Base-by-base conservation (phyloP, 805 yeast genomes). In the Ogataea pini region DNA sequence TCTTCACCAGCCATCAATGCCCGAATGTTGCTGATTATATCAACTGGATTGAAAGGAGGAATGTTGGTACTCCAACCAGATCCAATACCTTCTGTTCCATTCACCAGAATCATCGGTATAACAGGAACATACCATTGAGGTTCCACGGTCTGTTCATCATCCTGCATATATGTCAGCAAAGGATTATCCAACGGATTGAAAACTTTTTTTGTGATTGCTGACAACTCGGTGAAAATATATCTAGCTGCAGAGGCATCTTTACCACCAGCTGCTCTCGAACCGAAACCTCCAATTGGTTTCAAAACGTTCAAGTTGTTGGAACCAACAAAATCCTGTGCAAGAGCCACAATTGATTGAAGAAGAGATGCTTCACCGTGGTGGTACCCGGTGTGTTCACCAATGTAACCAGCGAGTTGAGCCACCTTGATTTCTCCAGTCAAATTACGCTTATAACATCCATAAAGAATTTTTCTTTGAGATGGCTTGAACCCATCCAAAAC, bases 231-330 rank as follows among this genome's bases (percentile, higher is more conserved):
- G 67, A 79, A 88, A 65, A 94, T 91, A 73, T 94, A 94, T 79
- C 99, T 91, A 39, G 97, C 85, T 22, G 98, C 97, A n/a, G 98
- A 87, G 13, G 91, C 94, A 73, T 94, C 99, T 67, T 94, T 94
- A 73, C 99, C 99, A 68, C 99, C 99, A 20, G 89, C 77, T 20
- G 94, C 91, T 70, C 99, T 82, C 1, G 97, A 84, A 78, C 99
- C 99, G 65, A 94, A 94, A 28, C 89, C 85, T 76, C 99, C 99
- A 65, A 86, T 87, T 40, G 99, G 99, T 64, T 82, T 77, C 59
- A 94, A 72, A 44, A 89, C 62, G 65, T 94, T 86, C 58, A 94
- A 70, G 62, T 94, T 94, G 62, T 94, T 94, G 7, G 96, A 77
- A 9, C 99, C 99, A 42, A 92, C 85, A 63, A 88, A 94, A 66